Evolutionary conservation across 371 early-diverging fungal species (phyloP), one percentile per base, ranked within the genome.

Genomic region (Ecytonucleospora hepatopenaei): DNA sequence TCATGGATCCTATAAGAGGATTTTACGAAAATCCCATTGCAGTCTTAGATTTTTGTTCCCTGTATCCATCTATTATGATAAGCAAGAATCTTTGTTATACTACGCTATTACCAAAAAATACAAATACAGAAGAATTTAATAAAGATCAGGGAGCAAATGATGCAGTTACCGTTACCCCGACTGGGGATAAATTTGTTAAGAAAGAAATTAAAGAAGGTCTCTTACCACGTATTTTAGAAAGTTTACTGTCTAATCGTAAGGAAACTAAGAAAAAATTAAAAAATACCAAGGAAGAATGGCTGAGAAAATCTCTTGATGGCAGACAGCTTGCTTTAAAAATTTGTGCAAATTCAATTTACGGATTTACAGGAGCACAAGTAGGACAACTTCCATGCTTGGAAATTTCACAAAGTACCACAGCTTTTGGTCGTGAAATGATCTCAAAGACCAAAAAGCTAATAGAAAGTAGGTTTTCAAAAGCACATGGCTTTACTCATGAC

Each of bases 21-120:
- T 98, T 88, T 72, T 97, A 97, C 75, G 86, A 88, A 61, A 81
- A 84, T 1, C 96, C 96, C 0, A 91, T 98, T 68, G 90, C 97
- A 4, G 96, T 97, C 0, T 84, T 98, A 23, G 99, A 98, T 85
- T 98, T 97, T 81, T 88, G 88, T 0, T 94, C 95, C 0, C 84
- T 98, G 76, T 98, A 98, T 80, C 99, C 99, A 8, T 94, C 95
- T 8, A 98, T 98, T 72, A 98, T 98, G 91, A 96, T 96, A 86
- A 94, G 93, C 2, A 92, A 95, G 76, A 98, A 98, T 74, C 81
- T 98, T 21, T 98, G 99, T 78, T 98, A 98, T 78, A 90, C 94
- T 0, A 96, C 99, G 0, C 82, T 91, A 32, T 68, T 95, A 0
- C 62, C 54, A 82, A 84, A 87, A 65, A 82, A 84, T 83, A 5